phyloP scores from a whole-genome alignment of 345 rosid genomes.

The Noccaea caerulescens region DNA sequence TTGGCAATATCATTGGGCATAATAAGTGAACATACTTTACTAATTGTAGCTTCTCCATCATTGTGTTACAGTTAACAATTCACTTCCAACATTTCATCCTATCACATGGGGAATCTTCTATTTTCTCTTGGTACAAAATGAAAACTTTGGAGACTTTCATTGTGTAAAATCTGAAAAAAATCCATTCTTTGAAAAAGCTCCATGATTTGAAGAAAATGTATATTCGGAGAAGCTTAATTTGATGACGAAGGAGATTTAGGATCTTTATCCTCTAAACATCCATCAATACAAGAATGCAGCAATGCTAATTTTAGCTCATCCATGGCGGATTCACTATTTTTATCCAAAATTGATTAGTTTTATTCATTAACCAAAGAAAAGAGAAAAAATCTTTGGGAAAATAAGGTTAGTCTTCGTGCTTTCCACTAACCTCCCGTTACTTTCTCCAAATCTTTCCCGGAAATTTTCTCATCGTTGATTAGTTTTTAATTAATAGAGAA shows the following conservation, averaged over 20 bases:
- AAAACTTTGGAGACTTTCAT: background rate
- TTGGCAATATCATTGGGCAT: background rate
- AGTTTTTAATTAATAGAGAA: constrained; percentile 1
- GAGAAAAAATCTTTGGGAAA: constrained; percentile 8
- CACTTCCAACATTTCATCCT: background rate
- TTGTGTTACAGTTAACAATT: constrained; percentile 6
- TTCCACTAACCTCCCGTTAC: constrained; percentile 34
- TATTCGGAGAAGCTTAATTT: background rate
- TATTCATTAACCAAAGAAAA: constrained; percentile 10
- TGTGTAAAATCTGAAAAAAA: background rate
- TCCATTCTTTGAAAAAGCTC: background rate
- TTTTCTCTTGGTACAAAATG: background rate
- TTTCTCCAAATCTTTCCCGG: constrained; percentile 22
- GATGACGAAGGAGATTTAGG: background rate
- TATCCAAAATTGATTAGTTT: constrained; percentile 31
- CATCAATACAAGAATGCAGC: background rate
- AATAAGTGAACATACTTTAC: background rate
- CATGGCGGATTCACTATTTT: constrained; percentile 40
- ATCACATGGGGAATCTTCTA: background rate
- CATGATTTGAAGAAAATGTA: constrained; percentile 6
- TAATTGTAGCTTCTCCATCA: constrained; percentile 17
- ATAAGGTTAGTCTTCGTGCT: constrained; percentile 25
- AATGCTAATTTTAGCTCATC: constrained; percentile 37
- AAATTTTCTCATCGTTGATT: background rate
- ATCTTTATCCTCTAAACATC: constrained; percentile 5